Base-by-base conservation (phyloP, 768 basidiomycete species). In the Auricularia cornea region DNA sequence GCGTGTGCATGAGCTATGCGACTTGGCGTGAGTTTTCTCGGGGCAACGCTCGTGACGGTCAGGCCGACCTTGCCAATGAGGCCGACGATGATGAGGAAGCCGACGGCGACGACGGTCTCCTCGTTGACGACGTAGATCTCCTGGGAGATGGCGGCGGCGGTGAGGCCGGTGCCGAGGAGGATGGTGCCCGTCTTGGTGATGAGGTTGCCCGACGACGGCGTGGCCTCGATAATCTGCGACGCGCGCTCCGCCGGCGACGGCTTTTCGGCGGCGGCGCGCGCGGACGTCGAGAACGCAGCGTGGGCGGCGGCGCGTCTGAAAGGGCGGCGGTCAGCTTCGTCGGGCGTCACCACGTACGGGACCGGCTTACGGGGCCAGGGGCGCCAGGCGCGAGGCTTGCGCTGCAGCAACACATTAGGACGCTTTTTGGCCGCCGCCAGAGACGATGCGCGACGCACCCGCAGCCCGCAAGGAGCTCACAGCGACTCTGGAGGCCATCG, bases 121-220 rank as follows among this genome's bases (percentile, higher is more conserved):
- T 98, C 95, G 75, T 97, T 97, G 71, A 96, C 85, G 65, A 99
- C 96, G 72, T 98, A 98, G 60, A 98, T 86, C 78, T 99, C 95
- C 73, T 94, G 90, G 16, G 94, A 96, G 77, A 98, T 94, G 72
- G 94, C 95, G 5, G 93, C 84, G 18, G 95, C 96, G 62, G 88
- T 79, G 65, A 92, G 80, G 70, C 92, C 94, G 18, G 92, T 91
- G 71, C 93, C 93, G 61, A 98, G 86, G 71, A 98, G 81, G 70
- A 94, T 89, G 60, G 90, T 85, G 66, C 94, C 94, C 54, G 94
- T 95, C 81, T 99, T 99, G 74, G 94, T 93, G 81, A 95, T 82
- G 76, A 97, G 82, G 73, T 86, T 88, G 29, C 84, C 93, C 69
- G 86, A 94, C 63, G 85, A 90, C 23, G 90, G 91, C 51, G 92